phyloP scores from a whole-genome alignment of 2,329 filamentous ascomycete genomes.

The Hypoxylon sp. region DNA sequence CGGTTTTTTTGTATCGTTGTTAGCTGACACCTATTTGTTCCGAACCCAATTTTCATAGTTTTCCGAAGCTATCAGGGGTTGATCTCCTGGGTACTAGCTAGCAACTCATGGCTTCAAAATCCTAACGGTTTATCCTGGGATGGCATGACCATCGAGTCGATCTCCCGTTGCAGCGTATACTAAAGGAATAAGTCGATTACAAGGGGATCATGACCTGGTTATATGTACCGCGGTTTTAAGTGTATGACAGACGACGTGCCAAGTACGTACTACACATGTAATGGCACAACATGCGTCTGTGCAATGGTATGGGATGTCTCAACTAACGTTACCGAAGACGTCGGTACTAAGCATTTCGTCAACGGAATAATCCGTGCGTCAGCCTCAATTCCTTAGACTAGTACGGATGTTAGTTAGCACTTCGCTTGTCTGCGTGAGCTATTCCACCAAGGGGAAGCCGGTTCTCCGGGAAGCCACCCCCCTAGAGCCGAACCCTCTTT shows the following conservation, averaged over 20 bases:
- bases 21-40: not conserved
- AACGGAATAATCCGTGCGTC: conserved; percentile 8
- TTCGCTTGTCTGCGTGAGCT: conserved; percentile 8
- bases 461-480: not conserved
- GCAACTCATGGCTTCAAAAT: not conserved
- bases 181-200: not conserved
- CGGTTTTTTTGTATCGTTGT: not conserved
- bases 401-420: conserved; percentile 8
- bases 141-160: not conserved
- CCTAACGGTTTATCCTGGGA: not conserved
- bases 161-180: not conserved
- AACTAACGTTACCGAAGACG: conserved; percentile 10
- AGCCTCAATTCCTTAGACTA: conserved; percentile 17
- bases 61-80: not conserved
- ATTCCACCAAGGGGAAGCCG: conserved; percentile 14
- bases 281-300: not conserved
- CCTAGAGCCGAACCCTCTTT: not conserved
- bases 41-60: not conserved
- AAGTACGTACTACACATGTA: not conserved
- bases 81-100: not conserved
- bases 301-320: not conserved
- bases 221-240: not conserved
- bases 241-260: not conserved
- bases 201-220: not conserved
- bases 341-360: conserved; percentile 3